Conservation (phyloP, 2,329 filamentous ascomycete species). For the Fonsecaea multimorphosa region DNA sequence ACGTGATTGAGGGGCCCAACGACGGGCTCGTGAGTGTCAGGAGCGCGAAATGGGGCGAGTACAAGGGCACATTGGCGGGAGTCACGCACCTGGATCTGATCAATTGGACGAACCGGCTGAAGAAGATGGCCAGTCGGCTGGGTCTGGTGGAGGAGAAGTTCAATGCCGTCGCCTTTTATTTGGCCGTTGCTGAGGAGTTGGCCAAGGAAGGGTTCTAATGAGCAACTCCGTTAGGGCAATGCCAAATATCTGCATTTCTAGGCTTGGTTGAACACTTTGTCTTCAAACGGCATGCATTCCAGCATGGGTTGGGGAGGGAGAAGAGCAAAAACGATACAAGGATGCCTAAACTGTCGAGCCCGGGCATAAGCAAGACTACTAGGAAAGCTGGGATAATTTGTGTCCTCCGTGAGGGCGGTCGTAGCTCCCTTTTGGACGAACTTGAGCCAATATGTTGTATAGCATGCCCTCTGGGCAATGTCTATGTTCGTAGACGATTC, state of each 20-base stretch:
- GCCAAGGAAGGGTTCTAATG: constrained; percentile 64
- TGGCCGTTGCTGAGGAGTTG: constrained; percentile 73
- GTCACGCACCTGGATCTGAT: constrained; percentile 70
- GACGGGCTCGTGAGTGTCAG: constrained; percentile 67
- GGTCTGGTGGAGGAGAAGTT: constrained; percentile 63
- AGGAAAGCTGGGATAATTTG: background rate
- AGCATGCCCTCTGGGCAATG: background rate
- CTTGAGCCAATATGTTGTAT: background rate
- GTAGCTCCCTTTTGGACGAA: background rate
- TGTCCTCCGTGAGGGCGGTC: background rate
- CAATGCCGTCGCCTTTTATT: constrained; percentile 68
- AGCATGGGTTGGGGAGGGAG: background rate
- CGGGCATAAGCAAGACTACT: background rate
- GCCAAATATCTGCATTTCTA: background rate
- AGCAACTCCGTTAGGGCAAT: background rate
- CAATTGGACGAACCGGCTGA: constrained; percentile 69
- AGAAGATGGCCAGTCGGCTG: constrained; percentile 64
- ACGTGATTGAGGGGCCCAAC: constrained; percentile 62
- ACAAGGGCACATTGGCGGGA: constrained; percentile 67
- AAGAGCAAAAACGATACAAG: background rate
- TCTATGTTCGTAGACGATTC: background rate
- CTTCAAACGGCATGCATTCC: background rate
- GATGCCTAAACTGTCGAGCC: background rate
- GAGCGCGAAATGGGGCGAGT: constrained; percentile 66
- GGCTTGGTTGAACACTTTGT: background rate